Percentiles rank a stretch among this genome's conserved stretches.
phyloP scores from a whole-genome alignment of 306 rosid species.

The Albizia julibrissin region DNA sequence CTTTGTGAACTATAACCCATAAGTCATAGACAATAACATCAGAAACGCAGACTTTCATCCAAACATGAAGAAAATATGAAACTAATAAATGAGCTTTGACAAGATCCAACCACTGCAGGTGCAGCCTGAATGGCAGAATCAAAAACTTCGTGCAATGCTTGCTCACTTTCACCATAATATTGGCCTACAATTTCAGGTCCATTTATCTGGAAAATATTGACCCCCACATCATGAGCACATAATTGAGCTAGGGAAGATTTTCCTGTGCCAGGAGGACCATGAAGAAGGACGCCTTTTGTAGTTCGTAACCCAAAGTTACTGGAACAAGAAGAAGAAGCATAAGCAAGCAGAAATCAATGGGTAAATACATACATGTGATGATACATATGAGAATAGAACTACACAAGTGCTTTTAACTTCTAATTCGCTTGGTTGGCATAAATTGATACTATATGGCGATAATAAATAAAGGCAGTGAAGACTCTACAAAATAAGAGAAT shows the following conservation, averaged over 20 bases:
- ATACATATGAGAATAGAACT: background rate
- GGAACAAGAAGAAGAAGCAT: conserved; percentile 30
- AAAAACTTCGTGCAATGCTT: conserved; percentile 64
- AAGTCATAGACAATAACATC: background rate
- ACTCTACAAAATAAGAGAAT: background rate
- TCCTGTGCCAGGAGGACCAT: conserved; percentile 97
- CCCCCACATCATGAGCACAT: conserved; percentile 75
- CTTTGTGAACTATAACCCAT: conserved; percentile 11
- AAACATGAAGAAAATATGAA: conserved; percentile 29
- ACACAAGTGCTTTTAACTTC: conserved; percentile 23
- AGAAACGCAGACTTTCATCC: conserved; percentile 19
- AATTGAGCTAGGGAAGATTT: conserved; percentile 79
- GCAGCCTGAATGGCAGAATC: conserved; percentile 75
- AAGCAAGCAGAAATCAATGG: conserved; percentile 24
- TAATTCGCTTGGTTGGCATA: conserved; percentile 17
- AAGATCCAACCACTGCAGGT: conserved; percentile 85
- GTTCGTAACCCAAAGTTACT: conserved; percentile 75
- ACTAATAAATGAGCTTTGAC: conserved; percentile 14
- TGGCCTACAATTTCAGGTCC: conserved; percentile 84
- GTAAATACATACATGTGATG: conserved; percentile 23
- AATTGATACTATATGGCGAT: conserved; percentile 13
- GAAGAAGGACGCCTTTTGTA: conserved; percentile 91
- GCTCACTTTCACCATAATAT: conserved; percentile 88
- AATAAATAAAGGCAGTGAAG: background rate
- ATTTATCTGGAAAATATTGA: conserved; percentile 67